Percentiles rank a stretch among this genome's conserved stretches.
Conservation (phyloP, 257 asterid genomes). For the Thymus quinquecostatus region DNA sequence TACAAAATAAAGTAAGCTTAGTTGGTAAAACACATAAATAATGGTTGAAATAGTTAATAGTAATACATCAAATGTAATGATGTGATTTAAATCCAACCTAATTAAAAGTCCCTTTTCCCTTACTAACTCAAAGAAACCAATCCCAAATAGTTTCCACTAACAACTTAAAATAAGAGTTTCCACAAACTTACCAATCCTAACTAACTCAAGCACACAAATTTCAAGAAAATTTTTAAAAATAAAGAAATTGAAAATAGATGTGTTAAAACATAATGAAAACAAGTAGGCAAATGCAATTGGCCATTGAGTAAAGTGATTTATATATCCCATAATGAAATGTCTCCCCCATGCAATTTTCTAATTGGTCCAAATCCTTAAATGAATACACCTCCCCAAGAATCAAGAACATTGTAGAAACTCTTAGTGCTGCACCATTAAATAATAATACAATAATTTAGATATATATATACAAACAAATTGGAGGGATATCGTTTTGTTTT, state of each 20-base stretch:
- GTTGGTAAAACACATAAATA: too few species aligned
- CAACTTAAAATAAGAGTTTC: slow-evolving; percentile 11
- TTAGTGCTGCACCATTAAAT: slow-evolving; percentile 17
- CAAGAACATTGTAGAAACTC: slow-evolving; percentile 34
- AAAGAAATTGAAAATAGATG: background rate
- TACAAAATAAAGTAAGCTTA: too few species aligned
- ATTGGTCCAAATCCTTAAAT: slow-evolving; percentile 34
- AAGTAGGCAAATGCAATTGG: slow-evolving; percentile 24
- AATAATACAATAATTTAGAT: background rate
- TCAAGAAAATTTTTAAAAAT: background rate
- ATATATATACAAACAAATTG: background rate
- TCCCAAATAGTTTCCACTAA: slow-evolving; percentile 22
- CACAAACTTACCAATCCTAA: slow-evolving; percentile 19
- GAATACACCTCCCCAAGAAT: slow-evolving; percentile 26
- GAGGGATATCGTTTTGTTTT: slow-evolving; percentile 4
- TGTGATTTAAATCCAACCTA: background rate
- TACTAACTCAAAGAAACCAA: slow-evolving; percentile 1
- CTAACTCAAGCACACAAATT: slow-evolving; percentile 12
- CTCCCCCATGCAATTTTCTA: slow-evolving; percentile 5
- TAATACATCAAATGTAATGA: background rate
- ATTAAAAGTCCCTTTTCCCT: background rate
- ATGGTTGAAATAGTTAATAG: background rate
- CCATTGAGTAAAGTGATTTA: slow-evolving; percentile 12
- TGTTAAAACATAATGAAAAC: slow-evolving; percentile 29
- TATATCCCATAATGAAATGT: slow-evolving; percentile 27